phyloP scores from a whole-genome alignment of 2,329 filamentous ascomycete genomes.

The Xylariaceae sp. region DNA sequence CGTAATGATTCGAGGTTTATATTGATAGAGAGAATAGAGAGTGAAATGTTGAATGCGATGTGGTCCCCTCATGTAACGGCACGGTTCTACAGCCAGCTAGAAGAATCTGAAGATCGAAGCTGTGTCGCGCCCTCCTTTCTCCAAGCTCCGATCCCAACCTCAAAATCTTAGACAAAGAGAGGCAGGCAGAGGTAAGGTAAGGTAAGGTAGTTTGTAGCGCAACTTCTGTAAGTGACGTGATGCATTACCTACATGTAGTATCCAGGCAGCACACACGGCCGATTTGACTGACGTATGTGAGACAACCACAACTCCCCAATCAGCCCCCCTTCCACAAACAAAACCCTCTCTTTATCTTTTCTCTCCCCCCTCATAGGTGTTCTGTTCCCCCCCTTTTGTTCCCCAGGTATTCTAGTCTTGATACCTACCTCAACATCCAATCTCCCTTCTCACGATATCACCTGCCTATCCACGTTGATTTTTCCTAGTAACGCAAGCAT shows the following conservation, averaged over 20 bases:
- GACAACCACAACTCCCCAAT: slow-evolving; percentile 9
- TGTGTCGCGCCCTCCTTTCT: too few species aligned
- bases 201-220: too few species aligned
- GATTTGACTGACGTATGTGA: slow-evolving; percentile 15
- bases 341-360: neutral
- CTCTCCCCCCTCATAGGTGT: neutral
- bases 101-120: too few species aligned
- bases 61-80: too few species aligned
- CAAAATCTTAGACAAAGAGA: too few species aligned
- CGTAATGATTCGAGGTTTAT: too few species aligned
- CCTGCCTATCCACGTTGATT: neutral
- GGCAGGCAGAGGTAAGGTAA: too few species aligned
- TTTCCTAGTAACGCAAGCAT: neutral
- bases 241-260: slow-evolving; percentile 24
- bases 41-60: too few species aligned
- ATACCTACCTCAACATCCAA: neutral
- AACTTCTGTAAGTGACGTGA: slow-evolving; percentile 28
- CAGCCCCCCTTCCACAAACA: neutral
- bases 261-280: neutral
- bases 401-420: neutral
- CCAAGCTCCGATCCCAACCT: too few species aligned
- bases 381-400: neutral
- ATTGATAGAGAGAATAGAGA: too few species aligned
- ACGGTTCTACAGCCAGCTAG: too few species aligned
- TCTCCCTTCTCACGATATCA: neutral